These are phyloP conservation scores for Elasticomyces elasticus DNA, from an alignment of 495 filamentous ascomycete species.

Conservation along the genomic window DNA sequence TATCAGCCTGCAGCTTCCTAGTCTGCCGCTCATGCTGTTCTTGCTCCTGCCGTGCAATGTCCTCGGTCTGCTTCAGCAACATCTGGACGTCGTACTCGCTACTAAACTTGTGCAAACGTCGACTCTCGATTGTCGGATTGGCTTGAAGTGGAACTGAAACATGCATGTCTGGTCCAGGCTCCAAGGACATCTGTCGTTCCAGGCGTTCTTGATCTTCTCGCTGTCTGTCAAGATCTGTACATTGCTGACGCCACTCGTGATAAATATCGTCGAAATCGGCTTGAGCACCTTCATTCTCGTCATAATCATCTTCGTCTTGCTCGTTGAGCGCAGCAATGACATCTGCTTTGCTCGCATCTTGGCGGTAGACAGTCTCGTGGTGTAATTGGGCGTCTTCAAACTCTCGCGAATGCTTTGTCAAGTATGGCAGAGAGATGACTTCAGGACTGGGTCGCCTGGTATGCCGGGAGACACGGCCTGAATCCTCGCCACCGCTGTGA, in stretches of 20 bases:
- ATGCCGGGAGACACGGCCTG: slow-evolving; percentile 7
- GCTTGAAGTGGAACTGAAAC: neutral
- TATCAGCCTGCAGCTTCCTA: slow-evolving; percentile 58
- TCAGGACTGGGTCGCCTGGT: slow-evolving; percentile 23
- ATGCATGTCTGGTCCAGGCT: slow-evolving; percentile 19
- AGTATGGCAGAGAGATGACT: slow-evolving; percentile 27
- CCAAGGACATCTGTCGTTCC: slow-evolving; percentile 29
- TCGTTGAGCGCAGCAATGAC: slow-evolving; percentile 11
- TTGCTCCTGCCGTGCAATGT: slow-evolving; percentile 62
- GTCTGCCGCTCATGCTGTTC: slow-evolving; percentile 59
- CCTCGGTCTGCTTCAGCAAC: slow-evolving; percentile 65
- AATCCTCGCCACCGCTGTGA: slow-evolving; percentile 8
- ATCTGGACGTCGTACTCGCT: slow-evolving; percentile 70
- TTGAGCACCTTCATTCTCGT: neutral
- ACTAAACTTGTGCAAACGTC: slow-evolving; percentile 52
- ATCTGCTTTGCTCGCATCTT: slow-evolving; percentile 15
- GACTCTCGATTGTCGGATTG: slow-evolving; percentile 35
- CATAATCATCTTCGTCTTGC: neutral
- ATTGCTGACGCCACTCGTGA: slow-evolving; percentile 9
- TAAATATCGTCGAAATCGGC: neutral
- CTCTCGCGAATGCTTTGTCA: slow-evolving; percentile 24
- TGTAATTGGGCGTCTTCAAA: slow-evolving; percentile 8
- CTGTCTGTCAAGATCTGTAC: slow-evolving; percentile 14
- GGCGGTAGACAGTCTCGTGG: slow-evolving; percentile 18
- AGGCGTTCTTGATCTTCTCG: slow-evolving; percentile 18